Base-by-base conservation (phyloP, 164 flowering plant species). In the Cinnamomum micranthum region DNA sequence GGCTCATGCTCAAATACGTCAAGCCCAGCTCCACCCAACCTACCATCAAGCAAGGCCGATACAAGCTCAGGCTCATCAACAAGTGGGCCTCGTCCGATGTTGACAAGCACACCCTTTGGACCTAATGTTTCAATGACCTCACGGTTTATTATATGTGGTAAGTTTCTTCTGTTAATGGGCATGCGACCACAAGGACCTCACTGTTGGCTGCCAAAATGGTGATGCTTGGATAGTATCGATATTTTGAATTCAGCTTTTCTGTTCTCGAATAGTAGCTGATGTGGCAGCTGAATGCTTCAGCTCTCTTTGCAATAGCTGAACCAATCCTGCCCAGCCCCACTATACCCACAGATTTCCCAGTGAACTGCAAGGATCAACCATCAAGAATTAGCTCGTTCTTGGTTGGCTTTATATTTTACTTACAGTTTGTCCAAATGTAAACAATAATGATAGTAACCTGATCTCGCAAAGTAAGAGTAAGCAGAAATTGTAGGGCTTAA, bases 281-380 rank as follows among this genome's bases (percentile, higher is more conserved):
- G 0, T 87, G 81, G 80, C 98, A 91, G 71, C 81, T 80, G 73
- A 93, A 93, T 68, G 91, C 97, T 83, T 86, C 90, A 50, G 93
- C 95, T 82, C 97, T 85, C 77, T 82, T 86, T 17, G 97, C 98
- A 73, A 92, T 82, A 52, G 97, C 97, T 33, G 78, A 63, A 23
- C 98, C 98, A 63, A 92, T 93, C 78, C 98, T 89, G 11, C 97
- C 98, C 76, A 93, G 76, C 33, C 97, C 98, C 72, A 90, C 52
- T 22, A 89, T 87, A 23, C 95, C 95, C 9, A 89, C 86, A 60
- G 85, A 12, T 82, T 88, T 87, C 19, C 94, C 92, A 69, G 82
- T 86, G 76, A 90, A 90, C 94, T 90, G 88, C 71, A 80, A 73
- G 70, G 47, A 41, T 41, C 47, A 41, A 41, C 47, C 47, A 41